Percentiles rank a stretch among this genome's conserved stretches.
Conservation (phyloP, 2,329 filamentous ascomycete genomes). For the Tolypocladium album region DNA sequence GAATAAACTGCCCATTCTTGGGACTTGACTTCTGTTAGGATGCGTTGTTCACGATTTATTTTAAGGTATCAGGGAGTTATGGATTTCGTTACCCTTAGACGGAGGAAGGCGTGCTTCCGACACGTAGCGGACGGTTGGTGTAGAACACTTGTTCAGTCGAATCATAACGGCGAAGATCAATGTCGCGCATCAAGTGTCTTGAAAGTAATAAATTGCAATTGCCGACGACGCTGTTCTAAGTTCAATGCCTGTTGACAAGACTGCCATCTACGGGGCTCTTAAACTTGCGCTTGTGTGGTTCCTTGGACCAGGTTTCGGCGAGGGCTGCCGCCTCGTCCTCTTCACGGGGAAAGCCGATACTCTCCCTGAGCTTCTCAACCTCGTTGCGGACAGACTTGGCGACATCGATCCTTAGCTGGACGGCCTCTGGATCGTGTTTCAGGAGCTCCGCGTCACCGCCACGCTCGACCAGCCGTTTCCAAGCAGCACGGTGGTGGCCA, state of each 20-base stretch:
- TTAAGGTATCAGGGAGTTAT: not conserved
- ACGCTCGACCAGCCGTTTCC: slow-evolving; percentile 53
- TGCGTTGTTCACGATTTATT: not conserved
- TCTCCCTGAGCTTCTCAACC: slow-evolving; percentile 65
- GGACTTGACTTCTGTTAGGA: not conserved
- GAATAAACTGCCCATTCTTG: not conserved
- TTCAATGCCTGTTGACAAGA: slow-evolving; percentile 29
- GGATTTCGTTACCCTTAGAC: not conserved
- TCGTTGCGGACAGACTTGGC: slow-evolving; percentile 68
- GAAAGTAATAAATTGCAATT: not conserved
- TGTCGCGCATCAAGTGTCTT: not conserved
- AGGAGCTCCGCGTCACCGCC: slow-evolving; percentile 37
- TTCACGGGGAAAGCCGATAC: slow-evolving; percentile 60
- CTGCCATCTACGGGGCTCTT: slow-evolving; percentile 45
- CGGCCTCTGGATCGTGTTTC: slow-evolving; percentile 48
- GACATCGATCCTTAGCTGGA: slow-evolving; percentile 62
- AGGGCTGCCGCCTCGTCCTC: slow-evolving; percentile 68
- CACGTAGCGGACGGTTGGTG: not conserved
- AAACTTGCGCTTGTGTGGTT: slow-evolving; percentile 35
- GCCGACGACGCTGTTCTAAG: not conserved
- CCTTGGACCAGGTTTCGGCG: slow-evolving; percentile 68
- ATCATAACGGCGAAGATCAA: not conserved
- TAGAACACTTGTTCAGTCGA: not conserved
- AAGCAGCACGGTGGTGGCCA: slow-evolving; percentile 63
- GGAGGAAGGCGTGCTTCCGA: not conserved